phyloP scores from a whole-genome alignment of 164 flowering plant genomes.

The Litsea cubeba region DNA sequence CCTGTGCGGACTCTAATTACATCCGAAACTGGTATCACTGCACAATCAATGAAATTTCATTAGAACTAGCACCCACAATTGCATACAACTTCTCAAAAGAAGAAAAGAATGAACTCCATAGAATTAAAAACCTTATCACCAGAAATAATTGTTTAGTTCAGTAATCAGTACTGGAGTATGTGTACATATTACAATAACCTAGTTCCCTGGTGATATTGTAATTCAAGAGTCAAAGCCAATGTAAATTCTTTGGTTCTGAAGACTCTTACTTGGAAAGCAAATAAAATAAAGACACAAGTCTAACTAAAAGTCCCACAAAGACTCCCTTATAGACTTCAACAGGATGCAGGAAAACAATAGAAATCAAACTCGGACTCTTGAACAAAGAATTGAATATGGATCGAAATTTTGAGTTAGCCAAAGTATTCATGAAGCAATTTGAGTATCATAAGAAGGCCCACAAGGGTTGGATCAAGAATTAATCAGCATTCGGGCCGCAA shows the following conservation, averaged over 20 bases:
- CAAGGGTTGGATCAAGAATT: no score
- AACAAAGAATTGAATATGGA: no score
- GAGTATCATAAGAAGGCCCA: no score
- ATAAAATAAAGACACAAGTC: no score
- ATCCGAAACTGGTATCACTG: constrained; percentile 87
- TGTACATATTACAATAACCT: background rate
- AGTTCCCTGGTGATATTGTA: background rate
- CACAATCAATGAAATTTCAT: constrained; percentile 21
- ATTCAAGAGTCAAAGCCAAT: background rate
- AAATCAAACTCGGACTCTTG: no score
- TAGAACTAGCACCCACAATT: background rate
- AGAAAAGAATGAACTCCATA: background rate
- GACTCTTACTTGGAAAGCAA: no score
- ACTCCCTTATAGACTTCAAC: no score
- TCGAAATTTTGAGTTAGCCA: no score
- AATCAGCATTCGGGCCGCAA: no score
- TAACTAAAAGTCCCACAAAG: no score
- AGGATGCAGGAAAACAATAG: no score
- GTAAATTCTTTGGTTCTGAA: background rate
- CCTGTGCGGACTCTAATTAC: constrained; percentile 91
- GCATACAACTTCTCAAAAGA: background rate
- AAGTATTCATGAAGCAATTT: no score
- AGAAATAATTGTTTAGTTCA: background rate
- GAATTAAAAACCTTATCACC: background rate
- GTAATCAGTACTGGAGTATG: background rate